These are phyloP conservation scores for Thelephora aurantiotincta DNA, from an alignment of 768 basidiomycete genomes.

Conservation along the genomic window DNA sequence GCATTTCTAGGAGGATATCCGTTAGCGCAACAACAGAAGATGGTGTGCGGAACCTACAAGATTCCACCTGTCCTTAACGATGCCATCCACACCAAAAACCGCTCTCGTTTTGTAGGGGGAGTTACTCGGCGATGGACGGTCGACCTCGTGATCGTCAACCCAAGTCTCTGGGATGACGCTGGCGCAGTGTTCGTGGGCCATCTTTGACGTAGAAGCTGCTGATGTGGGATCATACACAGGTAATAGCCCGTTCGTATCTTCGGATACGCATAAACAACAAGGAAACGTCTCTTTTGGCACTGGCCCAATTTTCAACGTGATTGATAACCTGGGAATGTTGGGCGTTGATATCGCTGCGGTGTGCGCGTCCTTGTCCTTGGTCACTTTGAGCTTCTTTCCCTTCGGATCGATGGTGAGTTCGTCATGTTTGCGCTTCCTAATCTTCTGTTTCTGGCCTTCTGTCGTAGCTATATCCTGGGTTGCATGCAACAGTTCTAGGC, in stretches of 20 bases:
- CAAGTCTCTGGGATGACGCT: slow-evolving; percentile 83
- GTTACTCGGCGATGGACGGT: slow-evolving; percentile 17
- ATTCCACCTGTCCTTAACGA: slow-evolving; percentile 88
- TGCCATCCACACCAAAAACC: slow-evolving; percentile 77
- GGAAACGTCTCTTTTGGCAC: slow-evolving; percentile 45
- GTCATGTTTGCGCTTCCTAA: slow-evolving; percentile 26
- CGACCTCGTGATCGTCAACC: slow-evolving; percentile 55
- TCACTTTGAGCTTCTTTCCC: slow-evolving; percentile 28
- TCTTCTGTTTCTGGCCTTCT: slow-evolving; percentile 7
- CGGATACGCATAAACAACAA: slow-evolving; percentile 56
- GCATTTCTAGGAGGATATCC: slow-evolving; percentile 56
- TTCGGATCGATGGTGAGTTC: slow-evolving; percentile 26
- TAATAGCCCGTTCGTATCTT: slow-evolving; percentile 37
- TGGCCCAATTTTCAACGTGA: slow-evolving; percentile 58
- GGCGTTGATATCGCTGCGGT: slow-evolving; percentile 6
- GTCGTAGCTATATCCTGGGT: slow-evolving; percentile 5
- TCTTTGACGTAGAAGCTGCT: slow-evolving; percentile 14
- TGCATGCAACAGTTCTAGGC: slow-evolving; percentile 9
- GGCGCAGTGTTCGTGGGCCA: slow-evolving; percentile 74
- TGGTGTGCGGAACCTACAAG: slow-evolving; percentile 39
- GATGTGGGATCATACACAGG: slow-evolving; percentile 49
- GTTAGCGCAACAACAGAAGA: neutral
- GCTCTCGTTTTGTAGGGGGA: slow-evolving; percentile 26
- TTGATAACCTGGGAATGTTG: slow-evolving; percentile 25
- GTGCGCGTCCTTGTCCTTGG: slow-evolving; percentile 16